A percentile compares a stretch with the other conserved stretches of the same genome.
Conservation (phyloP, 495 filamentous ascomycete genomes). For the Podospora tetraspora region DNA sequence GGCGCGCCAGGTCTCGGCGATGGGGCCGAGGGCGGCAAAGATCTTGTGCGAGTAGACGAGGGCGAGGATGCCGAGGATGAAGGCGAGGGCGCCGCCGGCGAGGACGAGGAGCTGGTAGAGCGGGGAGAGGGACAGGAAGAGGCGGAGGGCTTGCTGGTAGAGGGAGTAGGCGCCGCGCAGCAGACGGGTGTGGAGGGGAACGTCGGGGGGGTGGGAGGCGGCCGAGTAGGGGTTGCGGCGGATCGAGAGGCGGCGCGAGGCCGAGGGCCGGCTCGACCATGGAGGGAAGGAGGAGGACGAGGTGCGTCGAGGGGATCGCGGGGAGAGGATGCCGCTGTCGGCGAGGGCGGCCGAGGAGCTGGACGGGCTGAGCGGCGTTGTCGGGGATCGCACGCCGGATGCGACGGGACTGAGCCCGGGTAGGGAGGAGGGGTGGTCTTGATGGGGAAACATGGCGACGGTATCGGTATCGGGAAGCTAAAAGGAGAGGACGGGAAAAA, state of each 20-base stretch:
- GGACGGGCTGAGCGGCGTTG: neutral
- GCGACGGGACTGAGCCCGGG: constrained; percentile 7
- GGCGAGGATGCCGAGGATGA: constrained; percentile 53
- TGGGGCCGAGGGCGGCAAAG: constrained; percentile 64
- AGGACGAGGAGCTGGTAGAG: constrained; percentile 57
- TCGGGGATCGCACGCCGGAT: neutral
- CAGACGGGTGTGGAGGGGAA: constrained; percentile 14
- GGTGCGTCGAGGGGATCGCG: constrained; percentile 4
- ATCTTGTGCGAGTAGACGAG: constrained; percentile 71
- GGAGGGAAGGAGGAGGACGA: constrained; percentile 6
- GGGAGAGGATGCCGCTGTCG: constrained; percentile 11
- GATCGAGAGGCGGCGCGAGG: constrained; percentile 17
- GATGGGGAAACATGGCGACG: neutral
- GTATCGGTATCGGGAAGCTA: neutral
- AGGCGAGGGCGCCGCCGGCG: constrained; percentile 41
- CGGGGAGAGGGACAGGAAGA: constrained; percentile 46
- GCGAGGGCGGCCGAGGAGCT: constrained; percentile 1
- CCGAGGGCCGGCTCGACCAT: constrained; percentile 3
- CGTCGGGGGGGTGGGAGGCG: neutral
- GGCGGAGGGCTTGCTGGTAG: constrained; percentile 20
- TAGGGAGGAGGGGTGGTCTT: constrained; percentile 1
- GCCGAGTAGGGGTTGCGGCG: constrained; percentile 17
- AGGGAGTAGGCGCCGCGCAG: constrained; percentile 16
- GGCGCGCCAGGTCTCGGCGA: constrained; percentile 67
- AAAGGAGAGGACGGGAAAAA: neutral